Evolutionary conservation across 129 eudicot genomes (phyloP).

Genomic region (Cynara cardunculus): DNA sequence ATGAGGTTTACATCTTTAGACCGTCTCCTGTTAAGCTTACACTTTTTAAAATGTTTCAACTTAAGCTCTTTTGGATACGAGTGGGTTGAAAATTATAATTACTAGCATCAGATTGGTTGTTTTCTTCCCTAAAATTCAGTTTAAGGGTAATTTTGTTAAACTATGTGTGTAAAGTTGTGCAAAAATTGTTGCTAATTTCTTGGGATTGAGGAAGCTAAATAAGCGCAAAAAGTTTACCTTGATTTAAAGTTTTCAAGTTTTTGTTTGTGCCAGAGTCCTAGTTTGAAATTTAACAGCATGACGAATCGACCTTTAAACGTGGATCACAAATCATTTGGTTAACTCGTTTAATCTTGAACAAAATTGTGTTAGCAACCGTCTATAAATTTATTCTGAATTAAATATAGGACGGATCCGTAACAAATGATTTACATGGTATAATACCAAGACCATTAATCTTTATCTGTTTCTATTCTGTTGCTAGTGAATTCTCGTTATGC

Average conservation of each 20-base stretch:
- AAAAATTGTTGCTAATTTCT: not conserved
- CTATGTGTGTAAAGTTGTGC: no score
- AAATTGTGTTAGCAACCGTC: not conserved
- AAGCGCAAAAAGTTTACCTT: not conserved
- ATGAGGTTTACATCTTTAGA: slow-evolving; percentile 58
- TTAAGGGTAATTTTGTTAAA: not conserved
- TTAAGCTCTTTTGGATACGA: not conserved
- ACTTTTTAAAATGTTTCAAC: not conserved
- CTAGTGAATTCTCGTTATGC: no score
- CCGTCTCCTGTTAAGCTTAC: slow-evolving; percentile 5
- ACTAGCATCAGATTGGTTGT: not conserved
- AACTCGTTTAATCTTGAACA: not conserved
- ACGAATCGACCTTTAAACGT: not conserved
- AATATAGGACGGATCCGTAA: not conserved
- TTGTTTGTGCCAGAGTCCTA: no score
- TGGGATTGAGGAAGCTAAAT: not conserved
- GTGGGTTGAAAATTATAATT: not conserved
- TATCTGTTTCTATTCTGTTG: not conserved
- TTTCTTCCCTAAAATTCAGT: not conserved
- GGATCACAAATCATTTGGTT: not conserved
- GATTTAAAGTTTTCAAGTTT: no score
- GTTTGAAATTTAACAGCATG: no score
- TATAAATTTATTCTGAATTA: not conserved
- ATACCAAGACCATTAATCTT: not conserved
- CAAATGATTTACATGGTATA: not conserved